Conservation (phyloP, 257 asterid genomes). For the Haberlea rhodopensis region DNA sequence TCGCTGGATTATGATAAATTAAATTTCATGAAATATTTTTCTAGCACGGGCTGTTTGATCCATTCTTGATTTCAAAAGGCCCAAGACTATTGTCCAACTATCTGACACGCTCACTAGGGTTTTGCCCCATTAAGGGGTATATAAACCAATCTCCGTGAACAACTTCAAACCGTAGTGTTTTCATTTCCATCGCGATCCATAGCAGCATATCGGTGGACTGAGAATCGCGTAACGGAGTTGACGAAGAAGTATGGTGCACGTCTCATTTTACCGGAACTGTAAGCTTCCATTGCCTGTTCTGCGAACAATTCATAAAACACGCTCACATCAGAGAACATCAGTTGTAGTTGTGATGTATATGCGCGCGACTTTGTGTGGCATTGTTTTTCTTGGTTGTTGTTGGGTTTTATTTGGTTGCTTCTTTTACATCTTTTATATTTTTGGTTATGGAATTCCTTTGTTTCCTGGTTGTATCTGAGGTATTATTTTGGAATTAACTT, state of each 20-base stretch:
- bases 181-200: slow-evolving; percentile 25
- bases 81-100: neutral
- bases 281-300: slow-evolving; percentile 29
- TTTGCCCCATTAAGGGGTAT: slow-evolving; percentile 17
- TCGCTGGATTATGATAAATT: no score
- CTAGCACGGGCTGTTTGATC: no score
- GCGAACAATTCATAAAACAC: neutral
- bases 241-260: slow-evolving; percentile 47
- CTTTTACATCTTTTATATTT: neutral
- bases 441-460: neutral
- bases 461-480: neutral
- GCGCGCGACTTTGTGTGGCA: neutral
- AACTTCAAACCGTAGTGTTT: slow-evolving; percentile 24
- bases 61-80: no score
- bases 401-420: neutral
- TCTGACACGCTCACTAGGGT: slow-evolving; percentile 33
- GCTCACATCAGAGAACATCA: neutral
- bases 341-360: neutral
- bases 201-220: slow-evolving; percentile 24
- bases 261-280: slow-evolving; percentile 41
- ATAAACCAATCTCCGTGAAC: slow-evolving; percentile 1
- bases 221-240: slow-evolving; percentile 20
- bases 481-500: neutral
- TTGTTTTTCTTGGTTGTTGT: neutral
- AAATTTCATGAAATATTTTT: no score